A percentile compares a stretch with the other conserved stretches of the same genome.
phyloP scores from a whole-genome alignment of 768 basidiomycete species.

The Naganishia antarctica region DNA sequence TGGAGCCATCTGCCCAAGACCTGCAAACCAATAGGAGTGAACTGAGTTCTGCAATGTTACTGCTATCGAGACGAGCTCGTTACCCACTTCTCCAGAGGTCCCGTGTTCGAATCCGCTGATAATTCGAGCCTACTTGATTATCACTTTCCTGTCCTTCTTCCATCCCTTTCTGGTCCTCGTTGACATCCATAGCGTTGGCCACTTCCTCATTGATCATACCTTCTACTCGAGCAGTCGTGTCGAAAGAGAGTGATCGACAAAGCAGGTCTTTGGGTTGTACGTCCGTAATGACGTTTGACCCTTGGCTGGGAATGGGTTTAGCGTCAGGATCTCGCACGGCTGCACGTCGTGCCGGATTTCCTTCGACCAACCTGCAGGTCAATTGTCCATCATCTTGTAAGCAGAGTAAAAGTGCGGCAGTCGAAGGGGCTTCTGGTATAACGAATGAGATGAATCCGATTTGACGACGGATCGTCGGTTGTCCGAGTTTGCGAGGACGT shows the following conservation, averaged over 20 bases:
- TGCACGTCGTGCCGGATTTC: not conserved
- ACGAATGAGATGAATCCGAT: not conserved
- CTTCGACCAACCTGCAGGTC: not conserved
- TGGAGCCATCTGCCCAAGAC: not conserved
- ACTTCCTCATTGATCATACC: not conserved
- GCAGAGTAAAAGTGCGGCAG: not conserved
- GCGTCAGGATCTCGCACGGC: not conserved
- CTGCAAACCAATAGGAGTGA: not conserved
- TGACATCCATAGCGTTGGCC: not conserved
- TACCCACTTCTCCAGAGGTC: not conserved
- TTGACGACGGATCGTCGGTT: not conserved
- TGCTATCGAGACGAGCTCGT: not conserved
- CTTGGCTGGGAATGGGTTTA: not conserved
- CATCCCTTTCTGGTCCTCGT: too few relatives aligned
- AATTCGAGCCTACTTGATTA: too few relatives aligned
- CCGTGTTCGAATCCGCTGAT: too few relatives aligned
- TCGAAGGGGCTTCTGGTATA: not conserved
- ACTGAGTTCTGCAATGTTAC: not conserved
- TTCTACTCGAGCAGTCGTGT: not conserved
- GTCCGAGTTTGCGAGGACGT: too few relatives aligned
- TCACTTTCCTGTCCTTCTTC: too few relatives aligned
- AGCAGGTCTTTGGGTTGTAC: not conserved
- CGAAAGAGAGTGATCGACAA: not conserved
- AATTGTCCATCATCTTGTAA: not conserved
- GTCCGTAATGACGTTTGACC: not conserved